Evolutionary conservation across 768 basidiomycete species (phyloP).

Genomic region (Lepiota subincarnata): DNA sequence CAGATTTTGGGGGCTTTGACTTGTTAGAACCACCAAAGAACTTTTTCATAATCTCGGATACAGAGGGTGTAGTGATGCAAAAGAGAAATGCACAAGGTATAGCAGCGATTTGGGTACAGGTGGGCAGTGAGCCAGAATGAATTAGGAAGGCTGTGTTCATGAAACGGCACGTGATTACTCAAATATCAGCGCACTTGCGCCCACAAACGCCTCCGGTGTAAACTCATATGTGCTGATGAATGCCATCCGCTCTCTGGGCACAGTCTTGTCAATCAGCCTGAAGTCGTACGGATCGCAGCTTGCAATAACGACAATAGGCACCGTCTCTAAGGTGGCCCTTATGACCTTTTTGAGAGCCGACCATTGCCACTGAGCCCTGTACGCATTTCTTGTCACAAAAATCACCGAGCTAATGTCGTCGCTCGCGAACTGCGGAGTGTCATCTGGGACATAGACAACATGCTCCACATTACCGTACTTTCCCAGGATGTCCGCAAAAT

Average conservation of each 20-base stretch:
- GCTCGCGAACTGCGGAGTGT: slow-evolving; percentile 3
- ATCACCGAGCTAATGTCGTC: slow-evolving; percentile 31
- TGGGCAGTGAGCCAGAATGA: background rate
- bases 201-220: slow-evolving; percentile 46
- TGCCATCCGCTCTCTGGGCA: slow-evolving; percentile 20
- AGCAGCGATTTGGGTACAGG: background rate
- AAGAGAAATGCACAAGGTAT: background rate
- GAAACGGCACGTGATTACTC: slow-evolving; percentile 18
- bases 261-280: slow-evolving; percentile 18
- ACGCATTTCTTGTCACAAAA: slow-evolving; percentile 57
- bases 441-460: slow-evolving; percentile 36
- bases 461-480: slow-evolving; percentile 34
- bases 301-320: slow-evolving; percentile 45
- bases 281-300: slow-evolving; percentile 70
- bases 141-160: slow-evolving; percentile 12
- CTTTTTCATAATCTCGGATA: slow-evolving; percentile 46
- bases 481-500: slow-evolving; percentile 39
- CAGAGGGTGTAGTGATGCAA: background rate
- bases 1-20: slow-evolving; percentile 29
- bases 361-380: slow-evolving; percentile 50
- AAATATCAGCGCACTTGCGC: slow-evolving; percentile 40
- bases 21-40: slow-evolving; percentile 50
- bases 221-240: slow-evolving; percentile 59
- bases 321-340: background rate
- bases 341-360: slow-evolving; percentile 27